A percentile compares a stretch with the other conserved stretches of the same genome.
phyloP scores from a whole-genome alignment of 148 eudicot genomes.

The Cornus suecica region DNA sequence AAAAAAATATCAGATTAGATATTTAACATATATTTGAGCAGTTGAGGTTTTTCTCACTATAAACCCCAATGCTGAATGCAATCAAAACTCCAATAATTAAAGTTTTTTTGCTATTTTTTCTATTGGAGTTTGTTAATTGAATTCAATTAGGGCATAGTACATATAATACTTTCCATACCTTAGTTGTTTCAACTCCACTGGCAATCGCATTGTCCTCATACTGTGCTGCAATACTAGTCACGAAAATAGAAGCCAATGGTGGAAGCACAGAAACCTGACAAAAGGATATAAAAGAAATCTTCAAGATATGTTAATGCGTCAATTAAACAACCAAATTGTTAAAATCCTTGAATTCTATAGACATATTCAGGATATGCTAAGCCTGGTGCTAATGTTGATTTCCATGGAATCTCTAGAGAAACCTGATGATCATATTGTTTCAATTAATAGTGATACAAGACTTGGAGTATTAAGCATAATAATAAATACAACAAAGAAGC shows the following conservation, averaged over 20 bases:
- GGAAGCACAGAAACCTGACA: conserved; percentile 92
- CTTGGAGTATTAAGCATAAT: background rate
- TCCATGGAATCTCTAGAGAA: background rate
- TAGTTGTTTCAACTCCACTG: conserved; percentile 80
- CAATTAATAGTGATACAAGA: background rate
- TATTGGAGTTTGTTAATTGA: background rate
- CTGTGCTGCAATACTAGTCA: conserved; percentile 81
- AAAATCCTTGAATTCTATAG: background rate
- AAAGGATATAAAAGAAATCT: background rate
- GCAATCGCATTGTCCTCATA: conserved; percentile 74
- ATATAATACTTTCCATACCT: conserved; percentile 38
- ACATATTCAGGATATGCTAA: background rate
- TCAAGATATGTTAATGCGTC: background rate
- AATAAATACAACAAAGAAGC: background rate
- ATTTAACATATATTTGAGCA: background rate
- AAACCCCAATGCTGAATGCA: background rate
- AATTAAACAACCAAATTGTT: background rate
- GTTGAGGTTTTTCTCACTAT: background rate
- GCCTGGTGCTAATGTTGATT: background rate
- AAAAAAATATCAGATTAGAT: no score
- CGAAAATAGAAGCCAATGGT: conserved; percentile 84
- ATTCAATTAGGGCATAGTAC: background rate
- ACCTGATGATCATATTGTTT: background rate
- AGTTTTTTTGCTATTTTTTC: background rate
- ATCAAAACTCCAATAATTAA: no score